Base-by-base conservation (phyloP, 2,329 filamentous ascomycete species). In the Fusarium vanettenii region DNA sequence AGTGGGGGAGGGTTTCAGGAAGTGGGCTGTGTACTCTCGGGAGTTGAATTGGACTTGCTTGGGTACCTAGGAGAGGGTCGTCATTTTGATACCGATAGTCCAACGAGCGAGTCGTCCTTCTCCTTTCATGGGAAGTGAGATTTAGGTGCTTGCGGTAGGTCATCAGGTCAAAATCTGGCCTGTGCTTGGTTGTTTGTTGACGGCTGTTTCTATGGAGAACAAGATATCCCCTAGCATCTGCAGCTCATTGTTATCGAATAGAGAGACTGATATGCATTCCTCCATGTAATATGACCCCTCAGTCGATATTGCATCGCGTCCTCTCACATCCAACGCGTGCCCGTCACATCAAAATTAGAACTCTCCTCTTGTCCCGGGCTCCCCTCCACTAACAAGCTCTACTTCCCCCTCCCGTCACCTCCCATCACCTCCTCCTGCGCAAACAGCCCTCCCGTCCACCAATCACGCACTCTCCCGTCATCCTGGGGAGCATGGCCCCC, bases 401-500 rank as follows among this genome's bases (percentile, higher is more conserved):
- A 61, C 61, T 57, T 69, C 63, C 41, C 63, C 50, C 50, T 11
- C 64, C 56, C 56, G 16, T 66, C 71, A 69, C 71, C 64, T 66
- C 66, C 57, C 56, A 64, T 69, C 68, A 72, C 69, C 63, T 65
- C 43, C 35, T 64, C 61, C 63, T 61, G 64, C 66, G 60, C 66
- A 64, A 37, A 62, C 20, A 4, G 43, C 63, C 71, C 62, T 55
- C 41, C 22, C 50, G 29, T 8, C 59, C 55, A 60, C 60, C 79
- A 80, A 80, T 80, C 73, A 80, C 25, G 50, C 50, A 66, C 66
- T 50, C 70, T 79, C 69, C 78, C 79, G 78, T 60, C 64, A 55
- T 59, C 69, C 67, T 80, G 79, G 78, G 76, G 77, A 80, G 73
- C 76, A 75, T 71, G 75, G 70, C 56, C 68, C 75, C 76, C 76